Percentiles rank a stretch among this genome's conserved stretches.
phyloP scores from a whole-genome alignment of 2,329 filamentous ascomycete genomes.

The Alternaria angustiovoidea region DNA sequence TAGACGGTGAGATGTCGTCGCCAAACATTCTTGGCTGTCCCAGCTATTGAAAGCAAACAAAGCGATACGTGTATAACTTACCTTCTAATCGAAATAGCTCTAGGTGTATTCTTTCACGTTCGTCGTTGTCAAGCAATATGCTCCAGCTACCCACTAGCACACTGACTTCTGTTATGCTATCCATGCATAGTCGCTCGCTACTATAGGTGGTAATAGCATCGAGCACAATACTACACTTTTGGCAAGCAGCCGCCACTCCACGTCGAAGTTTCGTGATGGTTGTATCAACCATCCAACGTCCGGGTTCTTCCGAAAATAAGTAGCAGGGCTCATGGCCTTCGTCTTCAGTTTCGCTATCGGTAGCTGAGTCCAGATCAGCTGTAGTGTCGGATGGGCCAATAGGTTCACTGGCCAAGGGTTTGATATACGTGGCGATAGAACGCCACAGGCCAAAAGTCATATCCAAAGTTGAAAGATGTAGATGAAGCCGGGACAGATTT shows the following conservation, averaged over 20 bases:
- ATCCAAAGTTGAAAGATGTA: neutral
- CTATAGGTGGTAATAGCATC: neutral
- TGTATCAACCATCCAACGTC: too few relatives aligned
- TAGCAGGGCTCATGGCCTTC: neutral
- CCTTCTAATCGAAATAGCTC: neutral
- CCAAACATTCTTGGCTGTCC: neutral
- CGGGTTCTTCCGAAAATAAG: too few relatives aligned
- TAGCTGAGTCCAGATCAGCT: neutral
- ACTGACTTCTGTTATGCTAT: neutral
- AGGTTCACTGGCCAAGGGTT: too few relatives aligned
- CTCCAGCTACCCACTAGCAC: too few relatives aligned
- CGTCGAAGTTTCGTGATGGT: neutral
- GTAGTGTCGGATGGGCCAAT: neutral
- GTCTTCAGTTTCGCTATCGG: neutral
- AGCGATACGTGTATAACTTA: neutral
- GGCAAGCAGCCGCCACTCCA: neutral
- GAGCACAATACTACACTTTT: neutral
- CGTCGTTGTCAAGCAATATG: too few relatives aligned
- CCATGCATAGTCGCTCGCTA: neutral
- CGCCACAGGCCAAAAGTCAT: too few relatives aligned
- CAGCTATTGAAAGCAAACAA: neutral
- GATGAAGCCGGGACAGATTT: rapidly evolving
- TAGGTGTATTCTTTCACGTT: neutral
- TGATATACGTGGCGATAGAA: too few relatives aligned
- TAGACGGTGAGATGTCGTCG: neutral